A percentile compares a stretch with the other conserved stretches of the same genome.
These are phyloP conservation scores for Xanthoparmelia taractica DNA, from an alignment of 495 filamentous ascomycete genomes.

Conservation along the genomic window DNA sequence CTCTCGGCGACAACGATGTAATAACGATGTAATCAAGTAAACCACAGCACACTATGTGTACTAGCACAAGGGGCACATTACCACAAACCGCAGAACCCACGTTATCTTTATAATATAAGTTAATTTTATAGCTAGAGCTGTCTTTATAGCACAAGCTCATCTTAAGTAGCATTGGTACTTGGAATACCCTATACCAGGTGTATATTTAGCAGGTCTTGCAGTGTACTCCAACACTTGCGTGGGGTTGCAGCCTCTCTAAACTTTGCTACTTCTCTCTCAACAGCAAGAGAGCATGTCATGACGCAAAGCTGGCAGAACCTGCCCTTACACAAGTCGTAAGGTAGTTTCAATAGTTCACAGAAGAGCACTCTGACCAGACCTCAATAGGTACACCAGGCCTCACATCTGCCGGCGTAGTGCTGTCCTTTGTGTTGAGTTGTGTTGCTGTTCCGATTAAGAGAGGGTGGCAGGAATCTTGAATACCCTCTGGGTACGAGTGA, in stretches of 20 bases:
- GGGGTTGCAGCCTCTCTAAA: neutral
- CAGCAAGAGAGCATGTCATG: neutral
- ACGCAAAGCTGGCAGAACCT: neutral
- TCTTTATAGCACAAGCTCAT: neutral
- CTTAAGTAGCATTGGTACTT: neutral
- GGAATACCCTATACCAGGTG: neutral
- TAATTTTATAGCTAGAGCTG: no score
- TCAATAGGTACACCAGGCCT: conserved; percentile 18
- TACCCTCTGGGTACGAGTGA: conserved; percentile 42
- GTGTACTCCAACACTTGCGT: neutral
- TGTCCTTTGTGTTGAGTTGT: conserved; percentile 12
- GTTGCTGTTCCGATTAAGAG: conserved; percentile 11
- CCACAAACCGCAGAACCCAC: no score
- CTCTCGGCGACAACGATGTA: neutral
- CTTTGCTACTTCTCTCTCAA: neutral
- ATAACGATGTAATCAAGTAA: no score
- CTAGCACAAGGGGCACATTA: no score
- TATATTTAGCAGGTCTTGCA: neutral
- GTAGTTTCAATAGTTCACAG: neutral
- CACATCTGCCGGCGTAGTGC: conserved; percentile 13
- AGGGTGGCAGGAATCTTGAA: conserved; percentile 45
- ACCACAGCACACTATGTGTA: no score
- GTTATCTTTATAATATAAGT: no score
- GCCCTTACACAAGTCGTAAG: neutral
- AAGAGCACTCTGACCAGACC: neutral